Conservation (phyloP, 1,284 basidiomycete genomes). For the Apiotrichum mycotoxinovorans region DNA sequence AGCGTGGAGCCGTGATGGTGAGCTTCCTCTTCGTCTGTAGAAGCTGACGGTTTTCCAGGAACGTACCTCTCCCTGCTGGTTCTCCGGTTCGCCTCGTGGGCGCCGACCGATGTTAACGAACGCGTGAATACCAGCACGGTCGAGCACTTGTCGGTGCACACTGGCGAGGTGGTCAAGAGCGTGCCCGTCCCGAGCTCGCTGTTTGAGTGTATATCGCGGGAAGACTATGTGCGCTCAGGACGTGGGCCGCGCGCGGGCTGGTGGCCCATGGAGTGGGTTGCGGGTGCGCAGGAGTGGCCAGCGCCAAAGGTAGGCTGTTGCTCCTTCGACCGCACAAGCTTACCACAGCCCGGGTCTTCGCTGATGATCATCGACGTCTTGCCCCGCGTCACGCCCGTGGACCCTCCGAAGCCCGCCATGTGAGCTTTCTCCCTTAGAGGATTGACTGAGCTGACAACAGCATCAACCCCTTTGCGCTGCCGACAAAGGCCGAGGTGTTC, state of each 20-base stretch:
- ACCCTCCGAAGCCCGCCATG: conserved; percentile 40
- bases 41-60: conserved; percentile 22
- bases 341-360: conserved; percentile 34
- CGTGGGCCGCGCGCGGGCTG: background rate
- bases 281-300: conserved; percentile 16
- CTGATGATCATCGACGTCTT: conserved; percentile 37
- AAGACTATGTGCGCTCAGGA: background rate
- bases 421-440: conserved; percentile 17
- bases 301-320: conserved; percentile 18
- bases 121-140: conserved; percentile 11
- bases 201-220: background rate
- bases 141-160: conserved; percentile 40
- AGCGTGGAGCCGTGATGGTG: conserved; percentile 45
- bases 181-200: conserved; percentile 11
- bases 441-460: conserved; percentile 6
- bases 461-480: conserved; percentile 19
- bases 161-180: conserved; percentile 27
- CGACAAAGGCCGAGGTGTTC: conserved; percentile 5
- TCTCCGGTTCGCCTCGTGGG: conserved; percentile 10
- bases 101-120: background rate
- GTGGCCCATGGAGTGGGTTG: conserved; percentile 19
- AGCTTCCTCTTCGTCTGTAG: conserved; percentile 5
- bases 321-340: background rate
- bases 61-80: conserved; percentile 32
- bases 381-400: conserved; percentile 37